Evolutionary conservation across 2,329 filamentous ascomycete genomes (phyloP).

Genomic region (Colletotrichum sp.): DNA sequence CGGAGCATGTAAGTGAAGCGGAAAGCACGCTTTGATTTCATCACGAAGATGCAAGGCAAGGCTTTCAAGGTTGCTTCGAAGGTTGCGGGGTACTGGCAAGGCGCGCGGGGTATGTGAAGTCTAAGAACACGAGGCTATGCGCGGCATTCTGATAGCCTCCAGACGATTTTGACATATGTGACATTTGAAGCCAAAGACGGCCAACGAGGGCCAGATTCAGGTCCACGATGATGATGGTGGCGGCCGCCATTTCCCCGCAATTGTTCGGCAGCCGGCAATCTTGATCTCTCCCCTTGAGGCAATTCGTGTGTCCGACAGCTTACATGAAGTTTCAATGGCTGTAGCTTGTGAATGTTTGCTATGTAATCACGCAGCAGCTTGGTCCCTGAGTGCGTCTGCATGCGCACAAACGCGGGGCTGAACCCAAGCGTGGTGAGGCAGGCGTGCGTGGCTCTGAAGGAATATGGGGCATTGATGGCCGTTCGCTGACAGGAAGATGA

Average conservation of each 20-base stretch:
- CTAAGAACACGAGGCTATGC: neutral
- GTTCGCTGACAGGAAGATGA: neutral
- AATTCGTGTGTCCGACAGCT: neutral
- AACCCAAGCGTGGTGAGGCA: neutral
- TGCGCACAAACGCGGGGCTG: neutral
- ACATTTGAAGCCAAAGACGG: neutral
- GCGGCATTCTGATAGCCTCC: neutral
- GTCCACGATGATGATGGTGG: neutral
- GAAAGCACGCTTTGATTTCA: neutral
- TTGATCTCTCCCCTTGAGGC: neutral
- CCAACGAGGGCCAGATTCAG: neutral
- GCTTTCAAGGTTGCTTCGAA: constrained; percentile 2
- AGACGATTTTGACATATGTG: neutral
- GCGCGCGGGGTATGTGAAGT: constrained; percentile 16
- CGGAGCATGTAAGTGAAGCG: neutral
- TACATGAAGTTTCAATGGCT: neutral
- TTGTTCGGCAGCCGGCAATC: neutral
- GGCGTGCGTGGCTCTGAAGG: neutral
- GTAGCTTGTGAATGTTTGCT: neutral
- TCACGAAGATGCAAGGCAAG: neutral
- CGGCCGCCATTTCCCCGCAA: neutral
- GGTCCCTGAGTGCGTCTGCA: neutral
- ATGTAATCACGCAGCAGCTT: neutral
- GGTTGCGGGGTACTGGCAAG: constrained; percentile 15
- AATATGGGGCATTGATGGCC: neutral